Evolutionary conservation across 1,284 basidiomycete species (phyloP).

Genomic region (Cutaneotrichosporon cyanovorans): DNA sequence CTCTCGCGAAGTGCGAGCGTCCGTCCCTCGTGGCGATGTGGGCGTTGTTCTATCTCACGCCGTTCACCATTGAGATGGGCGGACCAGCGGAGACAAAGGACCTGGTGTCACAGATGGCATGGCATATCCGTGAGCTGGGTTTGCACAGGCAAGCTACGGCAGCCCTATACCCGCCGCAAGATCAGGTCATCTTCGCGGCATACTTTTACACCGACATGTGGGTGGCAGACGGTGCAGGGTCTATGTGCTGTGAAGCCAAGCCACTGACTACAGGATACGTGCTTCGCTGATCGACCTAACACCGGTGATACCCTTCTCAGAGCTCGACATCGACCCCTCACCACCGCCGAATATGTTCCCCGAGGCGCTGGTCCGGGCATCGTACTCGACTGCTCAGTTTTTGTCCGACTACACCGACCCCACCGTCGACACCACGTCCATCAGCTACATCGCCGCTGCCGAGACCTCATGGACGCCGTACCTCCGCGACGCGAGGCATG

Average conservation of each 20-base stretch:
- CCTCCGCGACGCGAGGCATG: slow-evolving; percentile 15
- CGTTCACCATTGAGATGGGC: slow-evolving; percentile 17
- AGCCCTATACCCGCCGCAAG: slow-evolving; percentile 17
- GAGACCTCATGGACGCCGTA: slow-evolving; percentile 19
- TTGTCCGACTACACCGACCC: slow-evolving; percentile 20
- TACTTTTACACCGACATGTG: slow-evolving; percentile 26
- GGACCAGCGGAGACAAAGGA: slow-evolving; percentile 19
- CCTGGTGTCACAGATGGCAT: slow-evolving; percentile 23
- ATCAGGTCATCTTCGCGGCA: slow-evolving; percentile 21
- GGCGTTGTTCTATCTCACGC: slow-evolving; percentile 21
- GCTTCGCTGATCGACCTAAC: slow-evolving; percentile 18
- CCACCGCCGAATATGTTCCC: slow-evolving; percentile 10
- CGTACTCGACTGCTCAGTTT: slow-evolving; percentile 12
- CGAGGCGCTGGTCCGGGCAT: slow-evolving; percentile 10
- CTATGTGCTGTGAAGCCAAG: neutral
- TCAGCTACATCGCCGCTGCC: slow-evolving; percentile 14
- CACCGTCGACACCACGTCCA: slow-evolving; percentile 15
- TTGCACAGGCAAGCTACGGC: slow-evolving; percentile 19
- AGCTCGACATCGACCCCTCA: slow-evolving; percentile 21
- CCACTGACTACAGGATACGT: slow-evolving; percentile 13
- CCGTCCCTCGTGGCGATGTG: slow-evolving; percentile 21
- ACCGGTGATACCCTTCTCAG: slow-evolving; percentile 17
- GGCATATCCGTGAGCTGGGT: slow-evolving; percentile 23
- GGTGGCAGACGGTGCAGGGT: no score
- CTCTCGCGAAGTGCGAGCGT: slow-evolving; percentile 17